These are phyloP conservation scores for Inga leiocalycina DNA, from an alignment of 306 rosid species.

Conservation along the genomic window DNA sequence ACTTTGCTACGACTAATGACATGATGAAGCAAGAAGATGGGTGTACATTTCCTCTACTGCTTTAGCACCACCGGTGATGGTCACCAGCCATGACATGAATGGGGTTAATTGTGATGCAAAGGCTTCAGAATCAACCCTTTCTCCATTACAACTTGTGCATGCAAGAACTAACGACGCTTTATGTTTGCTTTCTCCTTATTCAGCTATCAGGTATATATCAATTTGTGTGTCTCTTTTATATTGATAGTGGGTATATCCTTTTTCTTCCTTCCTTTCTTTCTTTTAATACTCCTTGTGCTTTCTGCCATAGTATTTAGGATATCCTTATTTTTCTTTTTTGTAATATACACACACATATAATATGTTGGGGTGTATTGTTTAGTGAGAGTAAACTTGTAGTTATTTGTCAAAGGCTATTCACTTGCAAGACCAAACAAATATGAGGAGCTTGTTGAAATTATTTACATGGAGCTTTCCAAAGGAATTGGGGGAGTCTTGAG, in stretches of 20 bases:
- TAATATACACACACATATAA: no score
- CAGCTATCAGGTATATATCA: neutral
- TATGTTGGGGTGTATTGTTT: neutral
- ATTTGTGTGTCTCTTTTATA: no score
- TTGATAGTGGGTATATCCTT: neutral
- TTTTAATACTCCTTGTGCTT: no score
- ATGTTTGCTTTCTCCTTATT: neutral
- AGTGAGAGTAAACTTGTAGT: neutral
- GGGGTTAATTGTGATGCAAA: neutral
- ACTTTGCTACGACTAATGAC: neutral
- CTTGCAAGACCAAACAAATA: neutral
- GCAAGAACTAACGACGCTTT: neutral
- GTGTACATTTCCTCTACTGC: neutral
- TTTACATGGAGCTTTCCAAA: no score
- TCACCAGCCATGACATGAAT: neutral
- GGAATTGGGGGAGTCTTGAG: no score
- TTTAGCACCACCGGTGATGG: neutral
- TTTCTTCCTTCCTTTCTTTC: no score
- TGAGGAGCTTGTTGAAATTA: neutral
- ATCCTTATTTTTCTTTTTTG: no score
- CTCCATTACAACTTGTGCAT: neutral
- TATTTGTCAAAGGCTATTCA: neutral
- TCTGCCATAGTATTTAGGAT: no score
- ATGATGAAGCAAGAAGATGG: neutral
- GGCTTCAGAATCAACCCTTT: no score